Percentiles rank a stretch among this genome's conserved stretches.
phyloP scores from a whole-genome alignment of 495 filamentous ascomycete genomes.

The Aspergillus sclerotiicarbonarius region DNA sequence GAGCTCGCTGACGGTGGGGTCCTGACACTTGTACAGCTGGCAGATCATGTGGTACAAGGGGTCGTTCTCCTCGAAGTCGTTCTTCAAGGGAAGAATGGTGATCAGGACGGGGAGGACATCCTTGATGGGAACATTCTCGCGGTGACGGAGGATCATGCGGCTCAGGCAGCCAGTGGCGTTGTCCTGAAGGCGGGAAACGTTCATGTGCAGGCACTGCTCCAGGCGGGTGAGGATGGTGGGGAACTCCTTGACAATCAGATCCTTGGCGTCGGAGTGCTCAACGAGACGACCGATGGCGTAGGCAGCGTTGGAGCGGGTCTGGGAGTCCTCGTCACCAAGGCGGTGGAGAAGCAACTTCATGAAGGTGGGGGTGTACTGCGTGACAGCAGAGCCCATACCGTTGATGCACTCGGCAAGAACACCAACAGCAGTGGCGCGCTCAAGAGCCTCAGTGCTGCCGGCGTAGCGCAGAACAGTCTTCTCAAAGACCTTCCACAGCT shows the following conservation, averaged over 20 bases:
- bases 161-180: conserved; percentile 91
- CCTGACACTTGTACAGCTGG: conserved; percentile 73
- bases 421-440: conserved; percentile 86
- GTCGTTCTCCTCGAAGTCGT: conserved; percentile 96
- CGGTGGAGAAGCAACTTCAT: conserved; percentile 83
- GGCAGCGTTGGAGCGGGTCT: conserved; percentile 92
- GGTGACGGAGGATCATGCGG: conserved; percentile 85
- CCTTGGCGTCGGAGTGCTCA: conserved; percentile 69
- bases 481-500: conserved; percentile 92
- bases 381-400: conserved; percentile 75
- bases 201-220: conserved; percentile 74
- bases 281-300: conserved; percentile 85
- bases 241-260: conserved; percentile 69
- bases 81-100: conserved; percentile 78
- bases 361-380: conserved; percentile 70
- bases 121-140: conserved; percentile 70
- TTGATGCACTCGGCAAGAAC: conserved; percentile 89
- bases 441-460: conserved; percentile 74
- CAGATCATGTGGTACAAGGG: conserved; percentile 86
- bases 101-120: conserved; percentile 82
- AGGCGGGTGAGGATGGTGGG: conserved; percentile 74
- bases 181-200: conserved; percentile 77
- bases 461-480: conserved; percentile 87
- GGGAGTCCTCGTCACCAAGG: conserved; percentile 82
- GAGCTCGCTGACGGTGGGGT: conserved; percentile 69